phyloP scores from a whole-genome alignment of 2,329 filamentous ascomycete species.

The Colletotrichum ledebouriae region DNA sequence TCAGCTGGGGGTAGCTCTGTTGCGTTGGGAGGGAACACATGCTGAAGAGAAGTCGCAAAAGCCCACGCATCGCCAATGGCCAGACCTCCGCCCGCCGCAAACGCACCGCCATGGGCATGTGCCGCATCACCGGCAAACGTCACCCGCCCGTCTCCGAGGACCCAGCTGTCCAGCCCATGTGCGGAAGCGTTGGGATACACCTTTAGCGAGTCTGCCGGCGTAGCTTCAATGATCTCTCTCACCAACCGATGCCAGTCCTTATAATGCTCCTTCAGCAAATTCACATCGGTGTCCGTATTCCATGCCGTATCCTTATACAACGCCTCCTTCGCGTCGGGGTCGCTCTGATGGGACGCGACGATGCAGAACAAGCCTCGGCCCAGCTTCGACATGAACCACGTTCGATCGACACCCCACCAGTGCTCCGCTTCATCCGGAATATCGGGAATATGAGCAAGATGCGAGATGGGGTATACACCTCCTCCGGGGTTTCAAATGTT shows the following conservation, averaged over 20 bases:
- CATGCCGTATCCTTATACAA: slow-evolving; percentile 51
- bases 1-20: slow-evolving; percentile 27
- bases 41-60: slow-evolving; percentile 53
- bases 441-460: slow-evolving; percentile 55
- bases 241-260: slow-evolving; percentile 58
- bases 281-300: slow-evolving; percentile 55
- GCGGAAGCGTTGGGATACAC: slow-evolving; percentile 60
- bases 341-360: slow-evolving; percentile 56
- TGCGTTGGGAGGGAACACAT: slow-evolving; percentile 49
- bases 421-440: slow-evolving; percentile 59
- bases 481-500: too few relatives aligned
- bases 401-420: slow-evolving; percentile 58
- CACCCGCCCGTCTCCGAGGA: slow-evolving; percentile 52
- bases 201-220: slow-evolving; percentile 52
- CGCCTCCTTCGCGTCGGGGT: slow-evolving; percentile 51
- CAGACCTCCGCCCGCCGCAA: slow-evolving; percentile 56
- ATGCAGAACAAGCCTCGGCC: slow-evolving; percentile 58
- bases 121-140: slow-evolving; percentile 57
- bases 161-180: slow-evolving; percentile 56
- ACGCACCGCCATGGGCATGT: slow-evolving; percentile 57
- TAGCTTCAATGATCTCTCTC: slow-evolving; percentile 55
- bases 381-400: slow-evolving; percentile 59
- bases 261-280: slow-evolving; percentile 53
- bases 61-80: slow-evolving; percentile 59
- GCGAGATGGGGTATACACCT: slow-evolving; percentile 58